Percentiles rank a stretch among this genome's conserved stretches.
Conservation (phyloP, 495 filamentous ascomycete species). For the Cryomyces antarcticus region DNA sequence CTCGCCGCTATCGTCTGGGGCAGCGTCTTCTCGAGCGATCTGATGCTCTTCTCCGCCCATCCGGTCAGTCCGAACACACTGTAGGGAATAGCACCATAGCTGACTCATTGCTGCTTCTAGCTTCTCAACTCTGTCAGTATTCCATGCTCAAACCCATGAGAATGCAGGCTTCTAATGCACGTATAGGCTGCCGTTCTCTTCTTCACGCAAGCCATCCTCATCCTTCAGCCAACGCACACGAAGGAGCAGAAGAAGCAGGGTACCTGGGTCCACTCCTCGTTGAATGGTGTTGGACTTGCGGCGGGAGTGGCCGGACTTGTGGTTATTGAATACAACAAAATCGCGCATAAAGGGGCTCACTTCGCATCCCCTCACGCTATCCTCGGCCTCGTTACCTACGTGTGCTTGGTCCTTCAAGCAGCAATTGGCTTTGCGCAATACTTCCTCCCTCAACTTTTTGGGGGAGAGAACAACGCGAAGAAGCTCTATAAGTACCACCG, state of each 20-base stretch:
- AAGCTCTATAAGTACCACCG: conserved; percentile 78
- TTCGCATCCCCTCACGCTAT: conserved; percentile 64
- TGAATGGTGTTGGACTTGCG: conserved; percentile 43
- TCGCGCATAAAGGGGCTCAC: conserved; percentile 34
- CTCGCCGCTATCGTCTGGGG: conserved; percentile 56
- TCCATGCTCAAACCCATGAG: not conserved
- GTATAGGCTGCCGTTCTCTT: conserved; percentile 40
- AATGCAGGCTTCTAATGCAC: not conserved
- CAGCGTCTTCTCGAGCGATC: conserved; percentile 40
- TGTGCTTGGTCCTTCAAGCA: conserved; percentile 49
- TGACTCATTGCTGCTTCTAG: too few relatives aligned
- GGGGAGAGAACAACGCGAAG: conserved; percentile 62
- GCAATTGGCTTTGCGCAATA: conserved; percentile 62
- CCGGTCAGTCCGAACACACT: conserved; percentile 30
- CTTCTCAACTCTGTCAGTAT: not conserved
- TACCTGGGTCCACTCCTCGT: conserved; percentile 41
- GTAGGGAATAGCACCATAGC: too few relatives aligned
- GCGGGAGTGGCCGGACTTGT: conserved; percentile 44
- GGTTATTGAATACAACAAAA: conserved; percentile 72
- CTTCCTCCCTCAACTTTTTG: conserved; percentile 48
- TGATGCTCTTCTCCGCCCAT: conserved; percentile 66
- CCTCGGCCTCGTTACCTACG: conserved; percentile 59
- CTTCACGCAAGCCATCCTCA: conserved; percentile 56
- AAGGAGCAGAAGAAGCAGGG: conserved; percentile 50
- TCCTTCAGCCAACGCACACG: conserved; percentile 76